Evolutionary conservation across 495 filamentous ascomycete genomes (phyloP).

Genomic region (Cairneyella variabilis): DNA sequence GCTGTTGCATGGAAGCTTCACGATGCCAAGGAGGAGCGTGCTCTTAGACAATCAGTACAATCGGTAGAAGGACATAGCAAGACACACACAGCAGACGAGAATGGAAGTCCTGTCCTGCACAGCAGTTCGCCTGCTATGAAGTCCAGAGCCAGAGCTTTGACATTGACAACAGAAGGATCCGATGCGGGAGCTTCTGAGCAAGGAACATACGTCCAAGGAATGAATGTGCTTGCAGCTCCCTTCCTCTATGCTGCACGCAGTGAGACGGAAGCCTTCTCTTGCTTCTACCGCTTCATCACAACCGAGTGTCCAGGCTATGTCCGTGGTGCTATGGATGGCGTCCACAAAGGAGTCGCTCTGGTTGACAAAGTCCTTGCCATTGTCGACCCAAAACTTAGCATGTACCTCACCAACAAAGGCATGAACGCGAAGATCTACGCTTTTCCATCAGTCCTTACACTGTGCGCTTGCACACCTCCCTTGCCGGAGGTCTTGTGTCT

Average conservation of each 20-base stretch:
- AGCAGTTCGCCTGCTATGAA: conserved; percentile 45
- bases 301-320: conserved; percentile 92
- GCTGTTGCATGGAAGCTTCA: conserved; percentile 91
- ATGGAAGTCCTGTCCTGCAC: conserved; percentile 33
- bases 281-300: conserved; percentile 86
- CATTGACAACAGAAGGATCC: conserved; percentile 55
- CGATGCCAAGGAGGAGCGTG: conserved; percentile 59
- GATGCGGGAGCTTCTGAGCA: conserved; percentile 52
- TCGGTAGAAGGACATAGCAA: conserved; percentile 18
- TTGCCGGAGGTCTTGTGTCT: conserved; percentile 88
- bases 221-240: conserved; percentile 99
- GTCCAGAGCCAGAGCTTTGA: conserved; percentile 45
- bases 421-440: conserved; percentile 93
- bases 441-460: conserved; percentile 92
- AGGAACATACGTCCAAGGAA: conserved; percentile 93
- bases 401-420: conserved; percentile 77
- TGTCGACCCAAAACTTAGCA: conserved; percentile 82
- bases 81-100: conserved; percentile 20
- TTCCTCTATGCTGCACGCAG: conserved; percentile 94
- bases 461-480: conserved; percentile 96
- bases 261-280: conserved; percentile 89
- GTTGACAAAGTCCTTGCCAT: conserved; percentile 89
- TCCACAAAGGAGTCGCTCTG: conserved; percentile 84
- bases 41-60: conserved; percentile 29
- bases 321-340: conserved; percentile 92